phyloP scores from a whole-genome alignment of 805 yeast species.

The Peterozyma toletana region DNA sequence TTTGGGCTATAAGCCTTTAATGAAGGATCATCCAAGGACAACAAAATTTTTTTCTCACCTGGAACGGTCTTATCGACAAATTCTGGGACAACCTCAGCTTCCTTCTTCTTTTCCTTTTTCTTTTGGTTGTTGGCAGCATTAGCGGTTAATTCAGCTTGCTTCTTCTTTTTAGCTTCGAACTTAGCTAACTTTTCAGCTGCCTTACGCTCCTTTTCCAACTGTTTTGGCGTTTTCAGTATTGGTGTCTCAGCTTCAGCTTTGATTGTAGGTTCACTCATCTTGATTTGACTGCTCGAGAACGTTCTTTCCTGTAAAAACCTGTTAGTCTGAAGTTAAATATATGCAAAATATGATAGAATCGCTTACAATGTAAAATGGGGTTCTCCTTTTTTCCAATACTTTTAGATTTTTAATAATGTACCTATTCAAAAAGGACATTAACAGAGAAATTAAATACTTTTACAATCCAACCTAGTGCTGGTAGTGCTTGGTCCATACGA shows the following conservation, averaged over 20 bases:
- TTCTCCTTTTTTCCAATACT: no score
- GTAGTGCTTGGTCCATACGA: no score
- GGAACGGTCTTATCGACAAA: conserved; percentile 76
- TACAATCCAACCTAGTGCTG: no score
- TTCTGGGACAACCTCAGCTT: conserved; percentile 70
- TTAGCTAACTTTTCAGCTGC: conserved; percentile 84
- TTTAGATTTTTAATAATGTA: no score
- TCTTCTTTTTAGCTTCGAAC: conserved; percentile 76
- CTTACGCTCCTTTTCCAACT: conserved; percentile 79
- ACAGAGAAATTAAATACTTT: no score
- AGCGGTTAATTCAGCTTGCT: conserved; percentile 54
- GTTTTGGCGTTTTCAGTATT: conserved; percentile 65
- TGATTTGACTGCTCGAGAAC: background rate
- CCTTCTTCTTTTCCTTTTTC: conserved; percentile 62
- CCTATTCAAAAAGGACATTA: no score
- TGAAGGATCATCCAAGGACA: conserved; percentile 85
- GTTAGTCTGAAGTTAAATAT: background rate
- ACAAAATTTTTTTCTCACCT: conserved; percentile 87
- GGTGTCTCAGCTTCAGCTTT: conserved; percentile 12
- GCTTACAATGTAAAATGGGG: no score
- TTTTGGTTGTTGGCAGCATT: conserved; percentile 35
- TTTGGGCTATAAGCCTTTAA: conserved; percentile 90
- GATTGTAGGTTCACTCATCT: conserved; percentile 2
- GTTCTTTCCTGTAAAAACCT: background rate
- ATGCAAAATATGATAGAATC: no score